Evolutionary conservation across 768 basidiomycete genomes (phyloP), one percentile per base, ranked within the genome.

Genomic region (Russula dissimulans): DNA sequence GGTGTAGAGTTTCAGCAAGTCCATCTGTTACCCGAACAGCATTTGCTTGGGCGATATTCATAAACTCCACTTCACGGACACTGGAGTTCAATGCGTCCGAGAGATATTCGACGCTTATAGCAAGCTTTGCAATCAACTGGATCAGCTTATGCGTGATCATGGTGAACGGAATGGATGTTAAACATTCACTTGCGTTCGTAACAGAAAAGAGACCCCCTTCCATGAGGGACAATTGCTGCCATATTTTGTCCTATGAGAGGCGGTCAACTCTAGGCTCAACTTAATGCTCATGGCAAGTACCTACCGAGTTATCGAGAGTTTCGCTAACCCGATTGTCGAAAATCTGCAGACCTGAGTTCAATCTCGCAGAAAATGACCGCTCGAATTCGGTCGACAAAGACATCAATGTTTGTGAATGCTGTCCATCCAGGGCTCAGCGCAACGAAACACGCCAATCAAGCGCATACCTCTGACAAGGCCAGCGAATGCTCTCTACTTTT

Each of bases 351-450:
- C 39, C 56, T 15, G 61, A 43, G 6, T 54, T 43, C 45, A 62
- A 43, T 43, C 34, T 53, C 34, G 51, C 43, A 49, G 51, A 44
- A 32, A 62, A 57, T 15, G 50, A 34, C 15, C 41, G 56, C 45
- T 57, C 61, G n/a, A 62, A 57, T n/a, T 57, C 61, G 39, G 51
- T 48, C 38, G 46, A 47, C 36, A 62, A 42, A 22, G 50, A 26
- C 50, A 54, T 42, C 18, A 62, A 17, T 18, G 51, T 43, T 29
- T 32, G 56, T 12, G 56, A 48, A 52, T 41, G 45, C 61, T 62
- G n/a, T 54, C 10, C 44, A 5, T n/a, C 31, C 42, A 29, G 22
- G 17, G 17, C 4, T 42, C 45, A 54, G 41, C 18, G 32, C 32
- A 22, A 18, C 10, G 8, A 34, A 29, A 34, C 38, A 48, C 7